Percentiles rank a stretch among this genome's conserved stretches.
These are phyloP conservation scores for Aspergillus sp. DNA, from an alignment of 2,329 filamentous ascomycete species.

Conservation along the genomic window DNA sequence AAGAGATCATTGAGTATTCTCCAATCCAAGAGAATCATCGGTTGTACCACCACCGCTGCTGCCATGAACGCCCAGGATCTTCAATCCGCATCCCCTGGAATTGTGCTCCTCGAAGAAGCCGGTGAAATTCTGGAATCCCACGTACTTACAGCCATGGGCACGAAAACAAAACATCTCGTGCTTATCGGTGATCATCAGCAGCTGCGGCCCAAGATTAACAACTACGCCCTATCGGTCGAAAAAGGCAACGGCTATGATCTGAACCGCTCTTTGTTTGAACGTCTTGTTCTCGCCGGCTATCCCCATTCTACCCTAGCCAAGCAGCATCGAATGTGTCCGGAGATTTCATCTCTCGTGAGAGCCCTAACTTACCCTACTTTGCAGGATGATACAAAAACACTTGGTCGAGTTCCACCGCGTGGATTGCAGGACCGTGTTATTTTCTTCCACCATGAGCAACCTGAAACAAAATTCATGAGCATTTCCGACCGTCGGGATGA, in stretches of 20 bases:
- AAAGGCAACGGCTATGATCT: slow-evolving; percentile 62
- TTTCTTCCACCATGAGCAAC: slow-evolving; percentile 60
- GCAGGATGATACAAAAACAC: slow-evolving; percentile 50
- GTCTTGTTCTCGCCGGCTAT: slow-evolving; percentile 55
- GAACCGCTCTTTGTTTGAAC: slow-evolving; percentile 65
- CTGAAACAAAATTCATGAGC: slow-evolving; percentile 44
- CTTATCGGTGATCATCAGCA: slow-evolving; percentile 72
- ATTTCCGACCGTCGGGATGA: slow-evolving; percentile 50
- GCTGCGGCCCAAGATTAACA: slow-evolving; percentile 62
- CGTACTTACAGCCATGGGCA: slow-evolving; percentile 55
- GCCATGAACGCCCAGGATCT: slow-evolving; percentile 58
- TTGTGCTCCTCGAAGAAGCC: slow-evolving; percentile 67
- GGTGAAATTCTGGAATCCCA: slow-evolving; percentile 69
- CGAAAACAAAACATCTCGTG: slow-evolving; percentile 57
- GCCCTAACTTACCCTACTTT: slow-evolving; percentile 60
- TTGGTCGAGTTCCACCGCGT: slow-evolving; percentile 41
- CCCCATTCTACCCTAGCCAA: slow-evolving; percentile 51
- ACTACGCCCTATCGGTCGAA: slow-evolving; percentile 58
- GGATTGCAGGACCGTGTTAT: slow-evolving; percentile 59
- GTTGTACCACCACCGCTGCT: slow-evolving; percentile 66
- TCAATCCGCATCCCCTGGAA: slow-evolving; percentile 50
- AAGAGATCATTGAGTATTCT: slow-evolving; percentile 34
- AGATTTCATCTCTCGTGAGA: slow-evolving; percentile 58
- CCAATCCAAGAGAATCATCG: slow-evolving; percentile 57
- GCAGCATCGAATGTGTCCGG: slow-evolving; percentile 66